These are phyloP conservation scores for Delitschia confertaspora DNA, from an alignment of 495 filamentous ascomycete genomes.

Conservation along the genomic window DNA sequence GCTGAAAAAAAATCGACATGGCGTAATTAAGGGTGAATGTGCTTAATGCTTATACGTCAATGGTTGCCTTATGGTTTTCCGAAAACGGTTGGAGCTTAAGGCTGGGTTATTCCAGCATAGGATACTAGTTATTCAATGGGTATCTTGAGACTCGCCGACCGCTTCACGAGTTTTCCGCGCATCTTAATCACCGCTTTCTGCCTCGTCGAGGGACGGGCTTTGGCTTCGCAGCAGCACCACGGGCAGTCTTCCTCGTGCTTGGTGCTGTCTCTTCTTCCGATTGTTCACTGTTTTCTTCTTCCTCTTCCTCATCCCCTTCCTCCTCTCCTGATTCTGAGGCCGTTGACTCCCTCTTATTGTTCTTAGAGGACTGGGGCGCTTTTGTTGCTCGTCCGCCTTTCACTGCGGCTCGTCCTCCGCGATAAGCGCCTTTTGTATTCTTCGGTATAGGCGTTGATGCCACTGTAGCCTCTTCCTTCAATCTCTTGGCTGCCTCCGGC, in stretches of 20 bases:
- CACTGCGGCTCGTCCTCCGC: constrained; percentile 24
- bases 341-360: constrained; percentile 27
- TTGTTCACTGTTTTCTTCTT: constrained; percentile 32
- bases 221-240: too few relatives aligned
- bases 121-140: too few relatives aligned
- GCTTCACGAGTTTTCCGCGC: too few relatives aligned
- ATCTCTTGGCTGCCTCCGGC: constrained; percentile 30
- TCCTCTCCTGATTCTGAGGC: constrained; percentile 29
- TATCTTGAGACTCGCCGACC: too few relatives aligned
- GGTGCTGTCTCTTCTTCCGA: constrained; percentile 23
- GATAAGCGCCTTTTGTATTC: constrained; percentile 37
- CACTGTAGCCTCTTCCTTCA: constrained; percentile 31
- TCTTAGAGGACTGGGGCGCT: constrained; percentile 29
- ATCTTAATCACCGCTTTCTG: too few relatives aligned
- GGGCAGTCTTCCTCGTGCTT: constrained; percentile 16
- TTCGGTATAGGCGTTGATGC: constrained; percentile 27
- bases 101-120: too few relatives aligned
- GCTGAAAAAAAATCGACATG: too few relatives aligned
- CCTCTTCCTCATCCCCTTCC: constrained; percentile 32
- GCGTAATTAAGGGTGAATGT: too few relatives aligned
- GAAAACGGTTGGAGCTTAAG: too few relatives aligned
- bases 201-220: too few relatives aligned
- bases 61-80: too few relatives aligned
- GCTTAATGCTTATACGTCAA: too few relatives aligned
- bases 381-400: constrained; percentile 31